Evolutionary conservation across 2,329 filamentous ascomycete genomes (phyloP).

Genomic region (Pestalotiopsis sp.): DNA sequence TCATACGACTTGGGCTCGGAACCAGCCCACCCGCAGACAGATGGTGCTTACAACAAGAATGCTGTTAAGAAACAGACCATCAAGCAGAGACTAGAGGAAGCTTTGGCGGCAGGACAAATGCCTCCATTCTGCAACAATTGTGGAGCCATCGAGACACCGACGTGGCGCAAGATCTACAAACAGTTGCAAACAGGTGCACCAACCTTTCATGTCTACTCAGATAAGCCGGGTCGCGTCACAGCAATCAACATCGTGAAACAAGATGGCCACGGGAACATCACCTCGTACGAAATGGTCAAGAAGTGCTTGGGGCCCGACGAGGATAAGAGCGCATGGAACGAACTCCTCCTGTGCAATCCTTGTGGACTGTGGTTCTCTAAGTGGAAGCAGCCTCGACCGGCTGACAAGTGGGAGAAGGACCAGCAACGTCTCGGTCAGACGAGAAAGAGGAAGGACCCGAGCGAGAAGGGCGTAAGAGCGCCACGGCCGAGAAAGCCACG

Average conservation of each 20-base stretch:
- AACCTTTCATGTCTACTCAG: slow-evolving; percentile 69
- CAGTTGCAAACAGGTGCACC: slow-evolving; percentile 73
- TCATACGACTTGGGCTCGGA: slow-evolving; percentile 36
- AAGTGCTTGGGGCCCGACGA: slow-evolving; percentile 66
- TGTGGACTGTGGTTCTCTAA: slow-evolving; percentile 96
- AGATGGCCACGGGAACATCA: slow-evolving; percentile 63
- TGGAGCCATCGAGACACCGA: slow-evolving; percentile 92
- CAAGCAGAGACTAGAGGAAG: slow-evolving; percentile 59
- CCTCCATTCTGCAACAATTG: slow-evolving; percentile 92
- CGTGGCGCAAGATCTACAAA: slow-evolving; percentile 93
- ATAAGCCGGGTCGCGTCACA: slow-evolving; percentile 72
- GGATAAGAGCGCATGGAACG: slow-evolving; percentile 68
- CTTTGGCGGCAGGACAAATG: slow-evolving; percentile 78
- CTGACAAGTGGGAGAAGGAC: slow-evolving; percentile 78
- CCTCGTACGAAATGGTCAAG: slow-evolving; percentile 74
- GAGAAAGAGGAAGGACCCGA: slow-evolving; percentile 49
- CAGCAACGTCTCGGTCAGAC: slow-evolving; percentile 53
- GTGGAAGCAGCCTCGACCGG: slow-evolving; percentile 80
- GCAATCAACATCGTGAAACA: slow-evolving; percentile 70
- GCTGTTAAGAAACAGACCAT: slow-evolving; percentile 63
- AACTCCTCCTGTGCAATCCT: slow-evolving; percentile 86
- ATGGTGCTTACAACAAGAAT: slow-evolving; percentile 60
- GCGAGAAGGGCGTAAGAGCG: slow-evolving; percentile 29
- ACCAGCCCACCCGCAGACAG: slow-evolving; percentile 44
- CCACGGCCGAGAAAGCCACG: slow-evolving; percentile 50